Evolutionary conservation across 1,284 basidiomycete species (phyloP).

Genomic region (Austroboletus niveus): DNA sequence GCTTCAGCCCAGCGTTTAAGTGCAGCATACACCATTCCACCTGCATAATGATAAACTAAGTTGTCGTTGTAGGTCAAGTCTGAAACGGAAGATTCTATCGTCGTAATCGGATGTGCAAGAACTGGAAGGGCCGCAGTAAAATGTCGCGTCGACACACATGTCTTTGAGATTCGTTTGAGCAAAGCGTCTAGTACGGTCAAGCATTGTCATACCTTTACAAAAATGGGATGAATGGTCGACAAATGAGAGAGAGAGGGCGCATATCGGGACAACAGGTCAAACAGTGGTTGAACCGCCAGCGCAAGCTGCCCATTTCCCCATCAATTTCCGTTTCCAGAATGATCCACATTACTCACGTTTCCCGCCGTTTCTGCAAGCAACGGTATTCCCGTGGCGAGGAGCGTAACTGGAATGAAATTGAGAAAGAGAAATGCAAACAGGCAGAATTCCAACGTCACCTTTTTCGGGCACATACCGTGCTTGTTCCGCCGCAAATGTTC

Average conservation of each 20-base stretch:
- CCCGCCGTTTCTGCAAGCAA: slow-evolving; percentile 35
- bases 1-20: slow-evolving; percentile 64
- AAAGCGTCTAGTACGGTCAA: neutral
- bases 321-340: slow-evolving; percentile 4
- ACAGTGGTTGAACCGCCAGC: slow-evolving; percentile 56
- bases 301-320: slow-evolving; percentile 35
- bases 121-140: slow-evolving; percentile 57
- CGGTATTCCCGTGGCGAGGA: slow-evolving; percentile 49
- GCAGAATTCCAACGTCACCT: slow-evolving; percentile 40
- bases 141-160: slow-evolving; percentile 47
- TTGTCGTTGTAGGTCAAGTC: slow-evolving; percentile 73
- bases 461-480: slow-evolving; percentile 65
- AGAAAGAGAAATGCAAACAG: neutral
- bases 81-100: slow-evolving; percentile 49
- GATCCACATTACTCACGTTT: slow-evolving; percentile 38
- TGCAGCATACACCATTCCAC: slow-evolving; percentile 60
- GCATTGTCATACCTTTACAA: slow-evolving; percentile 41
- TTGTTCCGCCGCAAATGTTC: slow-evolving; percentile 53
- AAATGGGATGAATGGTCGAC: slow-evolving; percentile 66
- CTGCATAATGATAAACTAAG: slow-evolving; percentile 74
- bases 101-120: slow-evolving; percentile 56
- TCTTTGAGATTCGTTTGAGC: slow-evolving; percentile 17
- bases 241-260: slow-evolving; percentile 55
- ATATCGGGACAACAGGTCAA: slow-evolving; percentile 58
- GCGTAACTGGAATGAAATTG: slow-evolving; percentile 38